Percentiles rank a stretch among this genome's conserved stretches.
Conservation (phyloP, 2,329 filamentous ascomycete genomes). For the Diaporthe aspalathi region DNA sequence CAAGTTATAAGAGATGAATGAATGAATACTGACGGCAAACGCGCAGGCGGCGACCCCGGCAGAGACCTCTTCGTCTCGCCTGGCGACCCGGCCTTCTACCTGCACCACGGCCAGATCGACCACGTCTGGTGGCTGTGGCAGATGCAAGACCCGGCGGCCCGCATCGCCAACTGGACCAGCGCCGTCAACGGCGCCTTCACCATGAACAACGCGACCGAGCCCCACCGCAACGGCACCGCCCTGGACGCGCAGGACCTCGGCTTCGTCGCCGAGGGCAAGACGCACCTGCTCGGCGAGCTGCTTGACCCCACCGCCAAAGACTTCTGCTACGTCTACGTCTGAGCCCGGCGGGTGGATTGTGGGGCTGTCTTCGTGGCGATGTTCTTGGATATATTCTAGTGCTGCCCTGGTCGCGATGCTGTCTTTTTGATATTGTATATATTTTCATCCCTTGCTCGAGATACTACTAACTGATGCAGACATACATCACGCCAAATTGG, state of each 20-base stretch:
- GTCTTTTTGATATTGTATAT: not conserved
- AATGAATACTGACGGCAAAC: not conserved
- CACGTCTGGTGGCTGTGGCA: conserved; percentile 52
- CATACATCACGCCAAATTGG: not conserved
- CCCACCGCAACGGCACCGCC: conserved; percentile 24
- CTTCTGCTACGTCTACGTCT: conserved; percentile 40
- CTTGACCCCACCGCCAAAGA: conserved; percentile 32
- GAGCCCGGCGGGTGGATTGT: not conserved
- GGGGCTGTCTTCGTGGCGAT: too few relatives aligned
- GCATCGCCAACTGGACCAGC: conserved; percentile 34
- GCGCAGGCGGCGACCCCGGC: conserved; percentile 14
- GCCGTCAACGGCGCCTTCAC: conserved; percentile 42
- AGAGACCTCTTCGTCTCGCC: conserved; percentile 47
- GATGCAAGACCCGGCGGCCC: conserved; percentile 48
- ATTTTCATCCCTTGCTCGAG: not conserved
- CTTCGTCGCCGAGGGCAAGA: conserved; percentile 27
- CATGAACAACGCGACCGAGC: conserved; percentile 42
- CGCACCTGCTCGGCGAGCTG: conserved; percentile 32
- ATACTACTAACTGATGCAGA: not conserved
- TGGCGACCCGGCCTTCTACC: conserved; percentile 50
- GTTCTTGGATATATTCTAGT: not conserved
- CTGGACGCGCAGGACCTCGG: conserved; percentile 30
- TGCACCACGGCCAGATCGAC: conserved; percentile 49
- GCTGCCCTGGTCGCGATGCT: not conserved
- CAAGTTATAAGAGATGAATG: too few relatives aligned